Evolutionary conservation across 257 asterid genomes (phyloP).

Genomic region (Mitragyna speciosa): DNA sequence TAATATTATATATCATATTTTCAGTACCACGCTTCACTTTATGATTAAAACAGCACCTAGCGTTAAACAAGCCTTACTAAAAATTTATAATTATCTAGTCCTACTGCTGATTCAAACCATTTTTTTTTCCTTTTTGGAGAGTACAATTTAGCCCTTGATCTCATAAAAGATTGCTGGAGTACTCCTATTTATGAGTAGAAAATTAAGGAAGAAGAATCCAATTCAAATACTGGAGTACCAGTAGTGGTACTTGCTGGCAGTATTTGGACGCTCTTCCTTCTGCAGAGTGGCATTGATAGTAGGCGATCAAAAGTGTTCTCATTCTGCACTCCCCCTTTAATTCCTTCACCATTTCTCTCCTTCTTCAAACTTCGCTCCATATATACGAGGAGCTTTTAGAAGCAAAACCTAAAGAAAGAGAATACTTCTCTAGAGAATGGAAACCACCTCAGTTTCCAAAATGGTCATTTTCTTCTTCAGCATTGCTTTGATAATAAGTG

Average conservation of each 20-base stretch:
- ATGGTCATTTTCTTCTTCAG: conserved; percentile 23
- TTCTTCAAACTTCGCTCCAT: conserved; percentile 17
- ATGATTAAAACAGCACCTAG: too few relatives aligned
- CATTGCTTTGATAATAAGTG: conserved; percentile 38
- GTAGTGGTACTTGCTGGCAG: conserved; percentile 26
- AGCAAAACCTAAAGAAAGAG: not conserved
- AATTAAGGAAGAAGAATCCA: conserved; percentile 28
- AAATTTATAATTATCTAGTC: not conserved
- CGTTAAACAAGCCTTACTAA: not conserved
- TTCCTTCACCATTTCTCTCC: conserved; percentile 40
- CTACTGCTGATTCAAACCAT: not conserved
- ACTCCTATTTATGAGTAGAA: not conserved
- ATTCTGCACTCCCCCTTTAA: conserved; percentile 21
- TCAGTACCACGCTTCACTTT: not conserved
- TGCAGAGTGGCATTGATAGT: conserved; percentile 28
- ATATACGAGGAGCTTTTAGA: conserved; percentile 26
- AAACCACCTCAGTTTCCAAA: conserved; percentile 45
- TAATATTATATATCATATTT: too few relatives aligned
- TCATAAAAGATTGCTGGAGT: not conserved
- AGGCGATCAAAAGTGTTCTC: conserved; percentile 20
- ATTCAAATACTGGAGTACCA: not conserved
- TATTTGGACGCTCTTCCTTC: not conserved
- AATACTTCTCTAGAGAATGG: conserved; percentile 32
- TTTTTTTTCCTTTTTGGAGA: not conserved
- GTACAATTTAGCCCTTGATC: not conserved